These are phyloP conservation scores for Guyanaporus albipodus DNA, from an alignment of 768 basidiomycete genomes.

Conservation along the genomic window DNA sequence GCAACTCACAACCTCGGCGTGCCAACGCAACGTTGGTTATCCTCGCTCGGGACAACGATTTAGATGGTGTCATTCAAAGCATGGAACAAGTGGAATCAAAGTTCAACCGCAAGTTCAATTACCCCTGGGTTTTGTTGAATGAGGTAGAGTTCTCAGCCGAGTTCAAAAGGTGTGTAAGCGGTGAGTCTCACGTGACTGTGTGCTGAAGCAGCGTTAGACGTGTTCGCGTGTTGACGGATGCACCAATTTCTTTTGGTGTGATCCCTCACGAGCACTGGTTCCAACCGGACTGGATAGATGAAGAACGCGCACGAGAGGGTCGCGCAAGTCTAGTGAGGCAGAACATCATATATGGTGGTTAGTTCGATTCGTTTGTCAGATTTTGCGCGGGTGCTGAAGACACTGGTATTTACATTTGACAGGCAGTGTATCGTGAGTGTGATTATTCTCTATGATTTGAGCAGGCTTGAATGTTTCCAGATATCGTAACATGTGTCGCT, in stretches of 20 bases:
- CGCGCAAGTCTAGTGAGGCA: constrained; percentile 48
- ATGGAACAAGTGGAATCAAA: constrained; percentile 54
- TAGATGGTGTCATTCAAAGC: constrained; percentile 42
- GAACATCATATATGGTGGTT: constrained; percentile 49
- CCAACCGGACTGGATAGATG: constrained; percentile 73
- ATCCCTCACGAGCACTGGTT: constrained; percentile 63
- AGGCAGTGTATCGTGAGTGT: constrained; percentile 44
- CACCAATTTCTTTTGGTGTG: constrained; percentile 48
- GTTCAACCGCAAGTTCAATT: constrained; percentile 55
- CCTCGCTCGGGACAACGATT: constrained; percentile 47
- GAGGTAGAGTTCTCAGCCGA: constrained; percentile 53
- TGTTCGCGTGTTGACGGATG: constrained; percentile 36
- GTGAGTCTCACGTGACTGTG: not conserved
- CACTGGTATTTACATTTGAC: constrained; percentile 1
- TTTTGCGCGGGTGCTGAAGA: constrained; percentile 3
- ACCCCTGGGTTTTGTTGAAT: constrained; percentile 64
- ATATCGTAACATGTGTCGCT: constrained; percentile 81
- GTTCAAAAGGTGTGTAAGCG: constrained; percentile 42
- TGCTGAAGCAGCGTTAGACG: constrained; percentile 28
- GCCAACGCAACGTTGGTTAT: constrained; percentile 61
- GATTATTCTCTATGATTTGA: not conserved
- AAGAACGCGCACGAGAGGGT: constrained; percentile 50
- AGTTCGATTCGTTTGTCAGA: constrained; percentile 13
- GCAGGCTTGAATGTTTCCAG: constrained; percentile 15
- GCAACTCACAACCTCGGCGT: constrained; percentile 12